These are phyloP conservation scores for Eucalyptus microcorys DNA, from an alignment of 345 rosid genomes.

Conservation along the genomic window DNA sequence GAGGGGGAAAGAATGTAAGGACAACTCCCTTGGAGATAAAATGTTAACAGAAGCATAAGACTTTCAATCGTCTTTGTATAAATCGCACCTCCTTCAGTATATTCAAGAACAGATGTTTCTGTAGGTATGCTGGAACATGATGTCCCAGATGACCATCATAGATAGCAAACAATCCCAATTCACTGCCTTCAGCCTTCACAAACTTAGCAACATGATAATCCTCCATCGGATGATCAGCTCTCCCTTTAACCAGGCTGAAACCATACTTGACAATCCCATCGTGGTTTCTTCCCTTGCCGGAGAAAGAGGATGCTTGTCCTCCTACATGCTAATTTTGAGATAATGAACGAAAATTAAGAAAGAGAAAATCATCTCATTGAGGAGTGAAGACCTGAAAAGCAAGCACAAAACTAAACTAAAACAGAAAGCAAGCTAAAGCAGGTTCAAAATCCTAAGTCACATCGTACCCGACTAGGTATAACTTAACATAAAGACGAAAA, in stretches of 20 bases:
- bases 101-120: conserved; percentile 48
- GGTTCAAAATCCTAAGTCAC: not conserved
- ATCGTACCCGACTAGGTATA: not conserved
- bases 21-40: not conserved
- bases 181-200: conserved; percentile 19
- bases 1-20: not conserved
- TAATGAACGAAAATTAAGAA: not conserved
- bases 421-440: not conserved
- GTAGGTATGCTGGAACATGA: conserved; percentile 61
- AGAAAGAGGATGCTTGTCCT: conserved; percentile 31
- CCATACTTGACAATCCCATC: conserved; percentile 41
- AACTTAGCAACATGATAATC: conserved; percentile 69
- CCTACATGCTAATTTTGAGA: conserved; percentile 10
- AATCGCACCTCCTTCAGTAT: conserved; percentile 38
- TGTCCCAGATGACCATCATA: conserved; percentile 72
- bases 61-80: not conserved
- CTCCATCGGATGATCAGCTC: conserved; percentile 76
- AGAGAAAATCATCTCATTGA: not conserved
- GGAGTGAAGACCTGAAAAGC: not conserved
- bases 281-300: conserved; percentile 51
- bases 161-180: conserved; percentile 61
- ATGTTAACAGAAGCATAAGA: not conserved
- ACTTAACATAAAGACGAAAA: not conserved
- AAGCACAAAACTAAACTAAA: not conserved
- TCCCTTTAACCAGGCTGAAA: conserved; percentile 52